Base-by-base conservation (phyloP, 1,139 yeast genomes). In the Hansenula lynferdii region DNA sequence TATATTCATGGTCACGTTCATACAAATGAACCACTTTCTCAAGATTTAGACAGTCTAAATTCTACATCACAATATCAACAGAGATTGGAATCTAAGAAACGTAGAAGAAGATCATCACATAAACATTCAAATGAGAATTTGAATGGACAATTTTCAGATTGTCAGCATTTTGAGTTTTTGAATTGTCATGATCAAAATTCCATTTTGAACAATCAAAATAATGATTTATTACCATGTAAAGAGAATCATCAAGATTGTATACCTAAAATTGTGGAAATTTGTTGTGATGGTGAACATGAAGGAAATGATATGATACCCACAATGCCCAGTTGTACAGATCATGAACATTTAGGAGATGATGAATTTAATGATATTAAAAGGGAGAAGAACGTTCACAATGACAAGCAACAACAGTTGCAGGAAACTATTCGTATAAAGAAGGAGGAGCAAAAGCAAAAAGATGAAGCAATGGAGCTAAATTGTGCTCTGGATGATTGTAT, bases 1-100 rank as follows among this genome's bases (percentile, higher is more conserved):
- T 81, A 78, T 48, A 77, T 79, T 18, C 86, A 80, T 53, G 86
- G 85, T 3, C 85, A 80, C 53, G 75, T 79, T 28, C 86, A 80
- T 50, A 75, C 56, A 9, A 51, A 51, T 37, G 53, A 47, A n/a
- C n/a, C n/a, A n/a, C n/a, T n/a, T n/a, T n/a, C n/a, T n/a, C n/a
- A n/a, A n/a, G n/a, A n/a, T n/a, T n/a, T n/a, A n/a, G n/a, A n/a
- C n/a, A n/a, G n/a, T n/a, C n/a, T n/a, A n/a, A n/a, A n/a, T n/a
- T n/a, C n/a, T n/a, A n/a, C n/a, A n/a, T n/a, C n/a, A n/a, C n/a
- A n/a, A n/a, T n/a, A n/a, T n/a, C n/a, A n/a, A n/a, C n/a, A n/a
- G n/a, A n/a, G n/a, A n/a, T n/a, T n/a, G n/a, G n/a, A 20, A 14
- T 29, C 24, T 4, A 17, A 28, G n/a, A 25, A 9, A 36, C n/a